These are phyloP conservation scores for Flaveria floridana DNA, from an alignment of 140 eudicot species.

Conservation along the genomic window DNA sequence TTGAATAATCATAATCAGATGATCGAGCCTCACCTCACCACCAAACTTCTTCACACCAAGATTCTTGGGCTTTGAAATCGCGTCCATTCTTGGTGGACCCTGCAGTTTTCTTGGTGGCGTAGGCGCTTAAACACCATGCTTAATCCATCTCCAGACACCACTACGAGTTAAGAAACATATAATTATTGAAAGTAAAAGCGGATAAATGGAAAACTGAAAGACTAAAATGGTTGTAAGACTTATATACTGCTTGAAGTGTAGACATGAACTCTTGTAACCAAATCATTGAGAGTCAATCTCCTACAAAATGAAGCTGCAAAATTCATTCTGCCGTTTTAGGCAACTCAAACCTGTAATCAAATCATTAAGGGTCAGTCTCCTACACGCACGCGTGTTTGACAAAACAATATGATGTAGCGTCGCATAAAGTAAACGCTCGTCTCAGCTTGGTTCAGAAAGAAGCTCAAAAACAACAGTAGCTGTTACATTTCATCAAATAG, in stretches of 20 bases:
- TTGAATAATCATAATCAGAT: no score
- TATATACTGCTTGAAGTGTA: constrained; percentile 55
- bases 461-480: no score
- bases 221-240: no score
- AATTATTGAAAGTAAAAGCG: constrained; percentile 6
- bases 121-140: constrained; percentile 72
- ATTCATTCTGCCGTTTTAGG: constrained; percentile 48
- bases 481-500: no score
- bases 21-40: constrained; percentile 66
- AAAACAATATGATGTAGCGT: no score
- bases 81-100: constrained; percentile 96
- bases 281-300: constrained; percentile 62
- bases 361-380: background rate
- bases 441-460: no score
- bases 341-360: constrained; percentile 29
- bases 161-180: constrained; percentile 26
- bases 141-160: constrained; percentile 77
- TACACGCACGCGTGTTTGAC: no score
- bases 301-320: constrained; percentile 56
- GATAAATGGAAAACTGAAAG: background rate
- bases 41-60: constrained; percentile 97
- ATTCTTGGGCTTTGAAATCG: constrained; percentile 77
- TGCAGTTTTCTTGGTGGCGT: constrained; percentile 92
- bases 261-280: constrained; percentile 51
- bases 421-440: no score